Evolutionary conservation across 1,284 basidiomycete species (phyloP).

Genomic region (Chalciporus sp.): DNA sequence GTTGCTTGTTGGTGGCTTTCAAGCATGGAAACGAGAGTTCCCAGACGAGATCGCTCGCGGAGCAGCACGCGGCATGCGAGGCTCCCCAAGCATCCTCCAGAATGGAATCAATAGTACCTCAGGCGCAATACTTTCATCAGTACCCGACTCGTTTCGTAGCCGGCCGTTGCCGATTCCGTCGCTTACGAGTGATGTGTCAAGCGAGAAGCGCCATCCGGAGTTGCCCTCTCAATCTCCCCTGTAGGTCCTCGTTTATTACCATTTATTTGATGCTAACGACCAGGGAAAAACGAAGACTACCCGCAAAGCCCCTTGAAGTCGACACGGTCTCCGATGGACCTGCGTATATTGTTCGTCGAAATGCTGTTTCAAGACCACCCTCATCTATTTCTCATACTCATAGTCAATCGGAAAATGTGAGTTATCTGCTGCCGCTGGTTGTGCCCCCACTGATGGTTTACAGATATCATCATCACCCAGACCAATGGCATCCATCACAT

Average conservation of each 20-base stretch:
- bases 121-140: slow-evolving; percentile 26
- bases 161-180: slow-evolving; percentile 9
- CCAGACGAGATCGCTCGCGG: slow-evolving; percentile 48
- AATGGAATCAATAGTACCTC: slow-evolving; percentile 33
- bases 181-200: slow-evolving; percentile 16
- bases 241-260: slow-evolving; percentile 19
- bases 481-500: slow-evolving; percentile 43
- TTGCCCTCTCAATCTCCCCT: slow-evolving; percentile 5
- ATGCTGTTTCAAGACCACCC: slow-evolving; percentile 40
- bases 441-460: slow-evolving; percentile 11
- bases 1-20: slow-evolving; percentile 84
- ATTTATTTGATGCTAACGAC: slow-evolving; percentile 15
- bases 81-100: slow-evolving; percentile 25
- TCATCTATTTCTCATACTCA: slow-evolving; percentile 42
- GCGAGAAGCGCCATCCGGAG: slow-evolving; percentile 24
- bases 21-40: slow-evolving; percentile 78
- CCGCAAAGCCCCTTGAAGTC: slow-evolving; percentile 16
- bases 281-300: slow-evolving; percentile 16
- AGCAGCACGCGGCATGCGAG: slow-evolving; percentile 15
- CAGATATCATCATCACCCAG: slow-evolving; percentile 34
- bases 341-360: slow-evolving; percentile 39
- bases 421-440: slow-evolving; percentile 15
- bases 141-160: slow-evolving; percentile 26
- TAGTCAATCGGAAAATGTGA: slow-evolving; percentile 47
- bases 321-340: slow-evolving; percentile 28